Evolutionary conservation across 2,329 filamentous ascomycete genomes (phyloP), one percentile per base, ranked within the genome.

Genomic region (Beauveria pseudobassiana): DNA sequence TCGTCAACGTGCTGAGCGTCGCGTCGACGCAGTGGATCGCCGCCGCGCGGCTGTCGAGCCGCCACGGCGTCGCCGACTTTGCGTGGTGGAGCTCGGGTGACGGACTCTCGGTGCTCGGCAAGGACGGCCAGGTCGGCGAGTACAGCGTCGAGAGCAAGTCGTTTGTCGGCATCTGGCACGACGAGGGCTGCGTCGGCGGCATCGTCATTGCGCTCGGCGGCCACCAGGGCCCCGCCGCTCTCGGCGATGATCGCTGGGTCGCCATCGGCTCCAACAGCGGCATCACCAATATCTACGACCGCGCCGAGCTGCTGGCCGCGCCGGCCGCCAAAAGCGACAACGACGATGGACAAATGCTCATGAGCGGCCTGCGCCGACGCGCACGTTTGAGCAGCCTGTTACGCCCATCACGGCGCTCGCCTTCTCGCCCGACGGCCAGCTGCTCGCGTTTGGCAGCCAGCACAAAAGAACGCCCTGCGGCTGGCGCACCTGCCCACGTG

Each of bases 251-350:
- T 74, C 82, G 90, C 62, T 99, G 93, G 92, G 85, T 97, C 16
- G 92, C 90, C 0, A 80, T 97, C 49, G 95, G 95, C 12, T 93
- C 89, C 63, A 89, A 85, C 65, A 92, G 86, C 64, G 95, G 95
- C 63, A 90, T 99, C 62, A 86, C 96, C 62, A 98, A 98, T 74
- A 82, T 99, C 64, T 99, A 99, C 77, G 91, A 98, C 72, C 88
- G 95, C 5, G 79, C 83, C 65, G 79, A 82, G 30, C 87, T 91
- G 76, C 76, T 83, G 52, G 67, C 69, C 6, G 64, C 76, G 45
- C 70, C 70, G 38, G 16, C 68, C 63, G 46, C 24, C 61, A 34
- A 59, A 52, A 57, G 55, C 6, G 16, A 40, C 20, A 55, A 70
- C 63, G 68, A 69, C 43, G 71, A 72, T 40, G 75, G 75, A 24